Conservation (phyloP, 257 asterid species). For the Galeopsis tetrahit region DNA sequence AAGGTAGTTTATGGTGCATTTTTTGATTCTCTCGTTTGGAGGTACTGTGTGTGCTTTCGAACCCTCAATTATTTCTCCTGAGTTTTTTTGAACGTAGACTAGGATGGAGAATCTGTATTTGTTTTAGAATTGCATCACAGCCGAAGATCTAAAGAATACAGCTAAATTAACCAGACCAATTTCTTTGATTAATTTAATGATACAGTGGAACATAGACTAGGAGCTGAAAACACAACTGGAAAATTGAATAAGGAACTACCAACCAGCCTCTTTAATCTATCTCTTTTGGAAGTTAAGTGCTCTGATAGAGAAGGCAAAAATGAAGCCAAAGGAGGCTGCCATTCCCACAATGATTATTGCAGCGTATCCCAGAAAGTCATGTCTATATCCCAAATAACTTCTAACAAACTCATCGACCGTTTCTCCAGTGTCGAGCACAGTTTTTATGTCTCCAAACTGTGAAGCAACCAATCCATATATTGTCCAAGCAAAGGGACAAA, state of each 20-base stretch:
- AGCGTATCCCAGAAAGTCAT: constrained; percentile 65
- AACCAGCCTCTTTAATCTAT: constrained; percentile 31
- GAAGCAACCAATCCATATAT: constrained; percentile 74
- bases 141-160: too few relatives aligned
- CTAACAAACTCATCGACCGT: constrained; percentile 61
- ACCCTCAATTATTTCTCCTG: neutral
- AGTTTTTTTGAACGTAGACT: neutral
- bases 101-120: too few relatives aligned
- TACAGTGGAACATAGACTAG: too few relatives aligned
- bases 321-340: constrained; percentile 55
- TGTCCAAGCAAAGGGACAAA: constrained; percentile 67
- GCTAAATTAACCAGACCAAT: too few relatives aligned
- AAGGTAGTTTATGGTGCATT: too few relatives aligned
- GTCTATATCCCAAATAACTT: constrained; percentile 54
- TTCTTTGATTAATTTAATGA: too few relatives aligned
- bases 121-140: too few relatives aligned
- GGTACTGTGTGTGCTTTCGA: neutral
- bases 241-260: neutral
- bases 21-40: too few relatives aligned
- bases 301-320: constrained; percentile 65
- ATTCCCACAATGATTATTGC: constrained; percentile 58
- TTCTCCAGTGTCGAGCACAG: constrained; percentile 42
- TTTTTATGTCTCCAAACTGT: constrained; percentile 59
- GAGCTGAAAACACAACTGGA: neutral
- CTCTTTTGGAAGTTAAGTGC: constrained; percentile 73